Percentiles rank a stretch among this genome's conserved stretches.
Conservation (phyloP, 768 basidiomycete species). For the Zangia roseola region DNA sequence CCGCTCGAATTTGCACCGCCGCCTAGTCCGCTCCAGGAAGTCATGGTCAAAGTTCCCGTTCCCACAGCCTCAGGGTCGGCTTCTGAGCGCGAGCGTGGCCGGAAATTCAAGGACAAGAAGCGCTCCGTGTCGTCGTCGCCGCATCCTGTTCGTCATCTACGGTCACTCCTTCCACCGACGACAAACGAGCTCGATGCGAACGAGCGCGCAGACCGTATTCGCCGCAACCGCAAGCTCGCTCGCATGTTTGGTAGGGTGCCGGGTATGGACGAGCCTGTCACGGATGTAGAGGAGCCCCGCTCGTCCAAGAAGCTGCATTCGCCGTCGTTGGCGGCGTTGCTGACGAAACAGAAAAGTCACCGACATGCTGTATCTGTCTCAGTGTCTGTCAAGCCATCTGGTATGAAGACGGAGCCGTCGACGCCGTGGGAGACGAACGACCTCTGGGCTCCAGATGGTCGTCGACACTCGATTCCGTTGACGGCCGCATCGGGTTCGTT, state of each 20-base stretch:
- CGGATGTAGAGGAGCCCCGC: conserved; percentile 28
- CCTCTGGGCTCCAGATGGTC: conserved; percentile 29
- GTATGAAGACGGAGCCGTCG: conserved; percentile 21
- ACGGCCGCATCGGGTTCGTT: conserved; percentile 42
- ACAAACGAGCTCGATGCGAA: conserved; percentile 63
- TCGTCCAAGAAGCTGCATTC: conserved; percentile 22
- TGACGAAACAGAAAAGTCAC: conserved; percentile 31
- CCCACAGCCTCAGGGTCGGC: conserved; percentile 47
- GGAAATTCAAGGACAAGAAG: conserved; percentile 20
- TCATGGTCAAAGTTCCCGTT: conserved; percentile 39
- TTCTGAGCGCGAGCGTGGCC: conserved; percentile 38
- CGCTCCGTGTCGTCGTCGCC: conserved; percentile 33
- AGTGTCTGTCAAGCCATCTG: conserved; percentile 19
- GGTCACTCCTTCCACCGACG: conserved; percentile 51
- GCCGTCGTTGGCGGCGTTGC: conserved; percentile 25
- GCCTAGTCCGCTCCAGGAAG: conserved; percentile 5
- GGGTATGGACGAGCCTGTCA: conserved; percentile 36
- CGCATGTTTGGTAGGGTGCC: conserved; percentile 76
- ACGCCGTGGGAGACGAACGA: conserved; percentile 37
- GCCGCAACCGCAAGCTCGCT: conserved; percentile 75
- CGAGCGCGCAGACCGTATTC: conserved; percentile 70
- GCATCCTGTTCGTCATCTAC: conserved; percentile 6
- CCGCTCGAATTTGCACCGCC: conserved; percentile 31
- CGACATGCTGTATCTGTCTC: conserved; percentile 34
- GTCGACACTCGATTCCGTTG: conserved; percentile 58